These are phyloP conservation scores for Inonotus obliquus DNA, from an alignment of 1,284 basidiomycete species.

Conservation along the genomic window DNA sequence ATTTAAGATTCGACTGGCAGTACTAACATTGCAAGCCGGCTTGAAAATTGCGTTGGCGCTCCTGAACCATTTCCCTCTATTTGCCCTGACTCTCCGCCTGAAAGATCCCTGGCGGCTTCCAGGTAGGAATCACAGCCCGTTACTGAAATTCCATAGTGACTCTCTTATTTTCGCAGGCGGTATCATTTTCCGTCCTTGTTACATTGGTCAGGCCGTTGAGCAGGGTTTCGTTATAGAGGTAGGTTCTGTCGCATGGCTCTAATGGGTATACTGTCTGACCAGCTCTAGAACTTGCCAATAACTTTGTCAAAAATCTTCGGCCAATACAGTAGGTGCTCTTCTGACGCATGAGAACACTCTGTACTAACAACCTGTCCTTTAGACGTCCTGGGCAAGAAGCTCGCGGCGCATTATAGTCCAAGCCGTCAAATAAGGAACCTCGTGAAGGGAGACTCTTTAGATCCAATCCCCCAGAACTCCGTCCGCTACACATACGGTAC, in stretches of 20 bases:
- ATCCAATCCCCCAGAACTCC: constrained; percentile 10
- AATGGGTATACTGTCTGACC: background rate
- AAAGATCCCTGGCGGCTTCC: constrained; percentile 86
- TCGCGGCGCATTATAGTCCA: constrained; percentile 11
- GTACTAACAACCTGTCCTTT: background rate
- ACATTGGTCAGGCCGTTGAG: background rate
- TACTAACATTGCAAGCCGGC: constrained; percentile 53
- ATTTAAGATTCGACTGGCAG: constrained; percentile 64
- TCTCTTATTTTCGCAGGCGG: constrained; percentile 27
- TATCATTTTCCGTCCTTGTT: constrained; percentile 26
- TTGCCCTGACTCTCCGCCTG: constrained; percentile 78
- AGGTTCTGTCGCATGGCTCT: background rate
- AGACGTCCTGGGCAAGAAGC: constrained; percentile 11
- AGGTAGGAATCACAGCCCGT: constrained; percentile 38
- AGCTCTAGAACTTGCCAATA: constrained; percentile 7
- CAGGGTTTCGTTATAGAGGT: constrained; percentile 1
- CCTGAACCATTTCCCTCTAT: constrained; percentile 90
- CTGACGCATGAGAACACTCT: background rate
- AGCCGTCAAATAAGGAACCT: background rate
- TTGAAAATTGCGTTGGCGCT: constrained; percentile 67
- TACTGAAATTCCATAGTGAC: background rate
- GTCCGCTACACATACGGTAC: constrained; percentile 15
- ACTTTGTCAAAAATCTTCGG: constrained; percentile 12
- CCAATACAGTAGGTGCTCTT: constrained; percentile 10
- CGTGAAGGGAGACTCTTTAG: constrained; percentile 4